These are phyloP conservation scores for Sanghuangporus weigelae DNA, from an alignment of 1,284 basidiomycete species.

Conservation along the genomic window DNA sequence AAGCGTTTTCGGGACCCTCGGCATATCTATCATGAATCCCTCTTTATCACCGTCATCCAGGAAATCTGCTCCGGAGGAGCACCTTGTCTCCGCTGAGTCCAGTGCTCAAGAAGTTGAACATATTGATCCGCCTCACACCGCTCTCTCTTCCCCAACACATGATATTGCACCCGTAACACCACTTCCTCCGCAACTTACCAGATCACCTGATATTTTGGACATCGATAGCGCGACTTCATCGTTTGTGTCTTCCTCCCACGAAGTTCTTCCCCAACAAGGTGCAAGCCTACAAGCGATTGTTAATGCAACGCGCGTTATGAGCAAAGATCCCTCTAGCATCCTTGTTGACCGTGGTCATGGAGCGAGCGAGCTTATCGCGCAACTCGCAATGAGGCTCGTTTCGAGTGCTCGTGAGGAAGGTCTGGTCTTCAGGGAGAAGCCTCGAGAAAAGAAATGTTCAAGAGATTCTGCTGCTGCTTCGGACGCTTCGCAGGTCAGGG, in stretches of 20 bases:
- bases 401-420: conserved; percentile 66
- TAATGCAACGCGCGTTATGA: conserved; percentile 87
- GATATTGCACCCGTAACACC: conserved; percentile 21
- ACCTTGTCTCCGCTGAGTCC: not conserved
- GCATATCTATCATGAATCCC: conserved; percentile 61
- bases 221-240: conserved; percentile 20
- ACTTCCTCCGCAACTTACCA: conserved; percentile 20
- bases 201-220: conserved; percentile 13
- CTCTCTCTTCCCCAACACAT: conserved; percentile 27
- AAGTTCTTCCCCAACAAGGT: conserved; percentile 39
- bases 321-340: conserved; percentile 71
- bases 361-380: conserved; percentile 54
- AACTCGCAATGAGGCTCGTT: conserved; percentile 69
- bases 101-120: conserved; percentile 22
- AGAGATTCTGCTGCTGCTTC: conserved; percentile 17
- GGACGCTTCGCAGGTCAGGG: conserved; percentile 14
- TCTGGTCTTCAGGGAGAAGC: conserved; percentile 48
- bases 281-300: conserved; percentile 67
- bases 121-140: conserved; percentile 30
- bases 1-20: conserved; percentile 66
- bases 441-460: conserved; percentile 37
- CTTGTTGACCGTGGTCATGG: conserved; percentile 63
- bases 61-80: conserved; percentile 26
- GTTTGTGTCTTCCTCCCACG: conserved; percentile 3
- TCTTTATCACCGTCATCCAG: conserved; percentile 24